These are phyloP conservation scores for Teunomyces cretensis DNA, from an alignment of 805 yeast species.

Conservation along the genomic window DNA sequence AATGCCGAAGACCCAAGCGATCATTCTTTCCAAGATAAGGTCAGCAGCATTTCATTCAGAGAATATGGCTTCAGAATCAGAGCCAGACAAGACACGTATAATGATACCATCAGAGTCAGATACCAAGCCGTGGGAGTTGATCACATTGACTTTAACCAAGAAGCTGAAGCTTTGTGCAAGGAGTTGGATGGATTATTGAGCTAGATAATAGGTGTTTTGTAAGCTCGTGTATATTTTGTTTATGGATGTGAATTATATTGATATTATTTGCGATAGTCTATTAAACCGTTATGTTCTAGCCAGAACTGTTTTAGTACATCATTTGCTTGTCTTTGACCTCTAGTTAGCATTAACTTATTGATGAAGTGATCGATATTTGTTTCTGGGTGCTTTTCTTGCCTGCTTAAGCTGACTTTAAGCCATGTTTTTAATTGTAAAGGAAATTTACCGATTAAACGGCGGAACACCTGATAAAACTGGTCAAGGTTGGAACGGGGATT, in stretches of 20 bases:
- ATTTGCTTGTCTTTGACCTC: conserved; percentile 64
- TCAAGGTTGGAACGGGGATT: conserved; percentile 62
- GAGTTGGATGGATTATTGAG: conserved; percentile 36
- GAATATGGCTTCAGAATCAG: conserved; percentile 75
- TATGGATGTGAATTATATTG: conserved; percentile 1
- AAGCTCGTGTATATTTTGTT: background rate
- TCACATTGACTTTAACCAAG: conserved; percentile 55
- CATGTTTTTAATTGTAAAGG: conserved; percentile 46
- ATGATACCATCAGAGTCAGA: conserved; percentile 74
- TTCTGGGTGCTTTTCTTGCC: background rate
- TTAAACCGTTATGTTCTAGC: conserved; percentile 58
- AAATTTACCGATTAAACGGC: conserved; percentile 47
- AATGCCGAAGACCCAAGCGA: conserved; percentile 34
- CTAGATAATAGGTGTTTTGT: conserved; percentile 9
- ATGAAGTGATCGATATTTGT: conserved; percentile 30
- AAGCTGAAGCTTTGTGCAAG: conserved; percentile 57
- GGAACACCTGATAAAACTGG: conserved; percentile 51
- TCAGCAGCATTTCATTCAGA: conserved; percentile 56
- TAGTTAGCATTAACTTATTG: conserved; percentile 56
- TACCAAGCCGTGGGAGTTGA: conserved; percentile 61
- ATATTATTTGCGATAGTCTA: conserved; percentile 31
- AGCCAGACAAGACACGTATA: conserved; percentile 81
- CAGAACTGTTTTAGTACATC: conserved; percentile 62
- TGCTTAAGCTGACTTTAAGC: conserved; percentile 6
- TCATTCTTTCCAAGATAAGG: conserved; percentile 41